phyloP scores from a whole-genome alignment of 2,329 filamentous ascomycete species.

The Westerdykella sp. region DNA sequence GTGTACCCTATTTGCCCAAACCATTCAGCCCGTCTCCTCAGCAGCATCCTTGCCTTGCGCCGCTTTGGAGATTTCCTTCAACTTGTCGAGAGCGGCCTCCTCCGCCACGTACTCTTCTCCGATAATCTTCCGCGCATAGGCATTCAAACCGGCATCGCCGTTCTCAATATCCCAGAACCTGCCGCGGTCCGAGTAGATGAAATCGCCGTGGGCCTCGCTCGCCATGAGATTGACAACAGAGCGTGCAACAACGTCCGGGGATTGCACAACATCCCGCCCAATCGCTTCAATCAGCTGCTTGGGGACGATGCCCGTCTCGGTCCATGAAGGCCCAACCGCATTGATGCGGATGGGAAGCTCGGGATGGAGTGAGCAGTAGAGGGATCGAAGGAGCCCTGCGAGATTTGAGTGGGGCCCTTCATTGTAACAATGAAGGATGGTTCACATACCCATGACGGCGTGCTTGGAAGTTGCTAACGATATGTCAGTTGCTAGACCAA shows the following conservation, averaged over 20 bases:
- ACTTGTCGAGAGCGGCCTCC: neutral
- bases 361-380: conserved; percentile 16
- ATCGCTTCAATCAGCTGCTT: conserved; percentile 9
- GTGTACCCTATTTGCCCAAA: too few species aligned
- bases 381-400: conserved; percentile 20
- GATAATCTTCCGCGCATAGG: conserved; percentile 15
- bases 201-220: conserved; percentile 18
- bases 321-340: conserved; percentile 29
- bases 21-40: too few species aligned
- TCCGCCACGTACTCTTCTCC: conserved; percentile 4
- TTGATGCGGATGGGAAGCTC: conserved; percentile 29
- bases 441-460: conserved; percentile 17
- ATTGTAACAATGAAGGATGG: neutral
- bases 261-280: conserved; percentile 15
- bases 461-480: conserved; percentile 25
- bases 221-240: conserved; percentile 24
- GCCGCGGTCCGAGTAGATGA: conserved; percentile 22
- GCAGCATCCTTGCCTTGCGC: neutral
- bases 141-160: conserved; percentile 17
- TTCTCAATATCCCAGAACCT: conserved; percentile 25
- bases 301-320: conserved; percentile 21
- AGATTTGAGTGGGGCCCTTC: neutral
- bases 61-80: neutral
- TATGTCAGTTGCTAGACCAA: conserved; percentile 5
- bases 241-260: conserved; percentile 20